Base-by-base conservation (phyloP, 129 eudicot species). In the Chrysanthemum makinoi region DNA sequence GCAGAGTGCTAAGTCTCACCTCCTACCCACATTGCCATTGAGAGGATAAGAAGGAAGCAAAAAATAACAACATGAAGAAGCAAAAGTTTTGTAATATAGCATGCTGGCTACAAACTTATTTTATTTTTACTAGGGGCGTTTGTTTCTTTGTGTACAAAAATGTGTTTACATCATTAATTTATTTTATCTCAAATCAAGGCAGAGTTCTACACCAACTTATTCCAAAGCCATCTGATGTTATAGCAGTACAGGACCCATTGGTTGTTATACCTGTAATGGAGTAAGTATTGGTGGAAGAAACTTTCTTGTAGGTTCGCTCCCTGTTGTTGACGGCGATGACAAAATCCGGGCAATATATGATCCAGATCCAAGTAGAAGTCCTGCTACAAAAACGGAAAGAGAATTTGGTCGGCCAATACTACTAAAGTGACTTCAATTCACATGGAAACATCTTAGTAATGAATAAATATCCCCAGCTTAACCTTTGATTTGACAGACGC, bases 361-460 rank as follows among this genome's bases (percentile, higher is more conserved):
- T 66, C 96, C 95, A 10, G 99, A 83, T 58, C 94, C 96, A 63
- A 88, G 59, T 20, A 95, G 78, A 76, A 95, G 65, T 77, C 80
- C 88, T 77, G 96, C 97, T 95, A 83, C 44, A 86, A 69, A 71
- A 69, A 16, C 56, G 48, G 51, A 58, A 69, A 67, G 18, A 51
- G 10, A 71, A 24, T 1, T 33, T 69, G 15, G 62, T 79, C 57
- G 58, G 35, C 47, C 56, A 70, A 56, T 62, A 59, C 33, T 33
- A 51, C 70, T 57, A n/a, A 12, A 16, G 46, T 39, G 46, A 39
- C 46, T 39, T 33, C 46, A 39, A 39, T 39, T 6, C 1, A 39
- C 46, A 39, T 39, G 46, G 6, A 35, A 33, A 33, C 39, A 33
- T 33, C 39, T 33, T 35, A 35, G 43, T 35, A 35, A 35, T 35